Evolutionary conservation across 768 basidiomycete genomes (phyloP).

Genomic region (Termitomyces sp.): DNA sequence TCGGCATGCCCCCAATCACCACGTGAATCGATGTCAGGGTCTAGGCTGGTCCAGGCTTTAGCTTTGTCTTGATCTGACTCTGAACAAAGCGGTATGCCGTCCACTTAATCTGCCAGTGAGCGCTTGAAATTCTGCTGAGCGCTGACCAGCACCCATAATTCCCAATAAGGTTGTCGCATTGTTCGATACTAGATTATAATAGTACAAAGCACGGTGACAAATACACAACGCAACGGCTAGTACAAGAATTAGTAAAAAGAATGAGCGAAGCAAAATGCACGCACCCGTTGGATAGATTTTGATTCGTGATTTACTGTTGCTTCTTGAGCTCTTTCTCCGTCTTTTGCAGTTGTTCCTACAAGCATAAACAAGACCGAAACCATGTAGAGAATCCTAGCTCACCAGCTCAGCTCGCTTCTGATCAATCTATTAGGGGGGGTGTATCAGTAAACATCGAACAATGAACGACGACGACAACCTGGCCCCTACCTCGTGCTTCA

Average conservation of each 20-base stretch:
- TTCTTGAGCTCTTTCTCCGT: conserved; percentile 21
- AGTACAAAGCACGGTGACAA: background rate
- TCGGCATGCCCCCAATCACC: background rate
- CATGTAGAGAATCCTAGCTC: background rate
- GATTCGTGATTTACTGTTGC: conserved; percentile 12
- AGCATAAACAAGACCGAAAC: background rate
- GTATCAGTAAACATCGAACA: background rate
- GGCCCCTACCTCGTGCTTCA: conserved; percentile 48
- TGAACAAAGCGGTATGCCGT: background rate
- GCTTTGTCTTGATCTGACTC: background rate
- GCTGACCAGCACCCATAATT: too few relatives aligned
- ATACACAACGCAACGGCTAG: background rate
- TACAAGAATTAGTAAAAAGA: background rate
- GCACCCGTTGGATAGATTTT: background rate
- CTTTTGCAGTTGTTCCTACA: conserved; percentile 22
- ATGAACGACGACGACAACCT: background rate
- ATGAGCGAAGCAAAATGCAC: background rate
- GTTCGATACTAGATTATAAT: background rate
- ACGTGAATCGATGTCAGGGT: too few relatives aligned
- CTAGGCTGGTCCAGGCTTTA: too few relatives aligned
- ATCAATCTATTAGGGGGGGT: conserved; percentile 23
- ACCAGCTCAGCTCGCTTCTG: conserved; percentile 34
- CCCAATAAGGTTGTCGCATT: background rate
- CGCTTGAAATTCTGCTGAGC: too few relatives aligned
- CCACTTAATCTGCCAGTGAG: too few relatives aligned